Conservation (phyloP, 805 yeast genomes). For the Barnettozyma pratensis region DNA sequence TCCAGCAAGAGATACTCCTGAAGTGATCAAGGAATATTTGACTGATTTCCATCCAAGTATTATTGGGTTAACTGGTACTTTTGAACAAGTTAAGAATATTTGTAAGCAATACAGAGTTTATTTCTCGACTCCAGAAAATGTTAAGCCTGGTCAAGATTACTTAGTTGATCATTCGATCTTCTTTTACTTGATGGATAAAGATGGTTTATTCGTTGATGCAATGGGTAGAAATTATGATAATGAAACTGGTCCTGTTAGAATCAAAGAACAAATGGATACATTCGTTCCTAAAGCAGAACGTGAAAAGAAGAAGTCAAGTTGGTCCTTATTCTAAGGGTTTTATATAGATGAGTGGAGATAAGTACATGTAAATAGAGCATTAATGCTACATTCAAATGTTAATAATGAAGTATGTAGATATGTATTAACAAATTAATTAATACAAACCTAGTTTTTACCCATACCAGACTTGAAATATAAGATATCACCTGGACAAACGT, state of each 20-base stretch:
- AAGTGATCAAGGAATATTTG: slow-evolving; percentile 75
- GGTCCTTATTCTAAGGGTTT: slow-evolving; percentile 30
- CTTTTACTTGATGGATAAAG: slow-evolving; percentile 97
- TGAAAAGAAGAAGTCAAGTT: slow-evolving; percentile 59
- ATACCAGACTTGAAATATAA: slow-evolving; percentile 92
- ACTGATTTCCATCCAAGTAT: slow-evolving; percentile 86
- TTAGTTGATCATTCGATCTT: slow-evolving; percentile 96
- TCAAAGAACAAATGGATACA: slow-evolving; percentile 67
- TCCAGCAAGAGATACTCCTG: slow-evolving; percentile 91
- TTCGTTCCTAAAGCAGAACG: slow-evolving; percentile 71
- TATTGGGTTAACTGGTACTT: slow-evolving; percentile 87
- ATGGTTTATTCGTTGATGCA: slow-evolving; percentile 92
- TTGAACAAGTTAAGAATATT: slow-evolving; percentile 73
- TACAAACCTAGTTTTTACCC: slow-evolving; percentile 46
- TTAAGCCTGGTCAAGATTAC: slow-evolving; percentile 94
- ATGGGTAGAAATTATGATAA: slow-evolving; percentile 88
- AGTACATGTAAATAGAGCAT: slow-evolving; percentile 1
- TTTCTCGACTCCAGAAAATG: slow-evolving; percentile 93
- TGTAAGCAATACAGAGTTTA: slow-evolving; percentile 93
- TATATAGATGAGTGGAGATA: background rate
- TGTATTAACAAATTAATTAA: background rate
- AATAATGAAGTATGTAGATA: slow-evolving; percentile 25
- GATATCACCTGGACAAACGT: slow-evolving; percentile 92
- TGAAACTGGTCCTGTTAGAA: slow-evolving; percentile 68
- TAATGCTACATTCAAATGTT: slow-evolving; percentile 17